phyloP scores from a whole-genome alignment of 1,284 basidiomycete genomes.

The Ceratobasidium sp. region DNA sequence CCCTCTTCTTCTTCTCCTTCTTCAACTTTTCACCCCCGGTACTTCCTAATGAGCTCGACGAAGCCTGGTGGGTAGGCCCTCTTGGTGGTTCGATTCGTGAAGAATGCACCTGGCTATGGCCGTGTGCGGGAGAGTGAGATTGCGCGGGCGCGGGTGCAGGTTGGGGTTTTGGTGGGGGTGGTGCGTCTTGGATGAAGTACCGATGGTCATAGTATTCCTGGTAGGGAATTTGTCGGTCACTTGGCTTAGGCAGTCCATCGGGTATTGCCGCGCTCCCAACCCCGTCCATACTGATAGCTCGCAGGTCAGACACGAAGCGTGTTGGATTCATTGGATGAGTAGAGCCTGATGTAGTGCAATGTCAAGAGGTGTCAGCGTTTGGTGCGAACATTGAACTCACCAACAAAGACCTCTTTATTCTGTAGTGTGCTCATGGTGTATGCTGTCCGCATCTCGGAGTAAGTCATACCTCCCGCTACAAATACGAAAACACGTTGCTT shows the following conservation, averaged over 20 bases:
- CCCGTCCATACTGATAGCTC: constrained; percentile 78
- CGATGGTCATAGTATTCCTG: constrained; percentile 79
- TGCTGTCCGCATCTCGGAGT: constrained; percentile 88
- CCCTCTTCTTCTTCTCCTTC: constrained; percentile 75
- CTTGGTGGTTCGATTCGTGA: constrained; percentile 26
- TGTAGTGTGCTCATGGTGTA: constrained; percentile 78
- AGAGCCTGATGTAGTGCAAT: constrained; percentile 66
- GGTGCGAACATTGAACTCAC: constrained; percentile 56
- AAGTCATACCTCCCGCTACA: constrained; percentile 94
- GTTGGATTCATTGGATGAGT: constrained; percentile 86
- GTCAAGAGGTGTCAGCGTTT: constrained; percentile 6
- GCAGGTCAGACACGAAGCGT: constrained; percentile 83
- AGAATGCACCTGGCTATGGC: constrained; percentile 44
- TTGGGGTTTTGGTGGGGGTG: constrained; percentile 54
- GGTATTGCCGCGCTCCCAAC: constrained; percentile 74
- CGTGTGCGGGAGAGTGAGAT: constrained; percentile 58
- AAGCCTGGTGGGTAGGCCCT: constrained; percentile 37
- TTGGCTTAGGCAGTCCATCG: constrained; percentile 68
- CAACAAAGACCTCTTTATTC: constrained; percentile 90
- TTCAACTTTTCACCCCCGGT: constrained; percentile 45
- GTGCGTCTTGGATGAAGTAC: constrained; percentile 70
- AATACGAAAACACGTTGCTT: constrained; percentile 89
- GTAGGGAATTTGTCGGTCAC: constrained; percentile 59
- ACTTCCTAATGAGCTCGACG: constrained; percentile 41
- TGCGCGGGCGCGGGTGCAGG: constrained; percentile 55